These are phyloP conservation scores for Pseudogymnoascus sp. DNA, from an alignment of 2,329 filamentous ascomycete species.

Conservation along the genomic window DNA sequence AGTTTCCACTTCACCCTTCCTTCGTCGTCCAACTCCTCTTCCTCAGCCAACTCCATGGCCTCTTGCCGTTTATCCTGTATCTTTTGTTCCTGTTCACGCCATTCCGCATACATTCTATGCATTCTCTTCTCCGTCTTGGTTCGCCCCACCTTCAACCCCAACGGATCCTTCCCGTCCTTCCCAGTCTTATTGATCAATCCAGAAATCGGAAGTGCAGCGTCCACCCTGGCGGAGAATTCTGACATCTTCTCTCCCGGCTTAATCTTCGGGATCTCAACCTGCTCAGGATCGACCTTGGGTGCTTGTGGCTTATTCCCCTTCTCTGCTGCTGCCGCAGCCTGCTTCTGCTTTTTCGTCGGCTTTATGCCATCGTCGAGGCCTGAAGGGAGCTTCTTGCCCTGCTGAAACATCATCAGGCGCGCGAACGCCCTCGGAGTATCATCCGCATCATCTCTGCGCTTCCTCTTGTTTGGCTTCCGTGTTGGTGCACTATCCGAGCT, in stretches of 20 bases:
- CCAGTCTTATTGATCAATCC: constrained; percentile 56
- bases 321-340: constrained; percentile 19
- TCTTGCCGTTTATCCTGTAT: constrained; percentile 26
- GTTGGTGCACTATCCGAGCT: constrained; percentile 26
- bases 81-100: constrained; percentile 58
- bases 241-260: constrained; percentile 74
- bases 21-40: constrained; percentile 25
- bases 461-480: constrained; percentile 39
- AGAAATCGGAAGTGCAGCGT: constrained; percentile 71
- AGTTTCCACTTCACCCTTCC: constrained; percentile 40
- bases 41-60: constrained; percentile 25
- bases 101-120: constrained; percentile 72
- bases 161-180: constrained; percentile 54
- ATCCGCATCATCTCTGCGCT: constrained; percentile 42
- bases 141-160: constrained; percentile 55
- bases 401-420: constrained; percentile 69
- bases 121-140: constrained; percentile 83
- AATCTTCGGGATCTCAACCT: constrained; percentile 54
- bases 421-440: constrained; percentile 86
- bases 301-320: constrained; percentile 21
- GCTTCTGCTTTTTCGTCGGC: constrained; percentile 27
- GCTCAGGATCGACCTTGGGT: constrained; percentile 16
- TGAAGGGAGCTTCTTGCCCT: constrained; percentile 50
- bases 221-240: constrained; percentile 75
- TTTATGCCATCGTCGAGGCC: constrained; percentile 65